Percentiles rank a stretch among this genome's conserved stretches.
phyloP scores from a whole-genome alignment of 2,329 filamentous ascomycete species.

The Rhytidhysteron rufulum region DNA sequence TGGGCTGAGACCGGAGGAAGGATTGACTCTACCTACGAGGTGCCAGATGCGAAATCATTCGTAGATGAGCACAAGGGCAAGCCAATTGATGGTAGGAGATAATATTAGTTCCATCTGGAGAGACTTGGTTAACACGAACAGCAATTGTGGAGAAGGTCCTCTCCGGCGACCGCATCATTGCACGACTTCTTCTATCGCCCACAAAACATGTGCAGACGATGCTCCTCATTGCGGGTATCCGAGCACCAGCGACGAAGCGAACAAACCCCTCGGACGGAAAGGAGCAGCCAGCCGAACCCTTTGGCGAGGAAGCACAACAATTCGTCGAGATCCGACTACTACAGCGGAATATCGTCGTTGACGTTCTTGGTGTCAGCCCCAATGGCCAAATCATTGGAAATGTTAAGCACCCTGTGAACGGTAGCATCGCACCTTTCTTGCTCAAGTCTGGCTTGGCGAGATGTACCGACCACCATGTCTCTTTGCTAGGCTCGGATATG shows the following conservation, averaged over 20 bases:
- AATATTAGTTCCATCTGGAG: not conserved
- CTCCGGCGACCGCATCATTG: conserved; percentile 83
- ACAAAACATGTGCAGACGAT: conserved; percentile 86
- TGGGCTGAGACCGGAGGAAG: conserved; percentile 65
- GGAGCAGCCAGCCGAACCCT: conserved; percentile 81
- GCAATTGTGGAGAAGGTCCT: conserved; percentile 83
- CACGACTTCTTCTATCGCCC: conserved; percentile 74
- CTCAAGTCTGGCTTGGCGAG: conserved; percentile 84
- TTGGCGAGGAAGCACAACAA: conserved; percentile 79
- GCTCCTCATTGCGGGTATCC: conserved; percentile 82
- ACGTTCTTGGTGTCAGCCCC: conserved; percentile 80
- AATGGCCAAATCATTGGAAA: conserved; percentile 89
- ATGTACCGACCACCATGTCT: conserved; percentile 95
- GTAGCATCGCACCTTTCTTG: conserved; percentile 89
- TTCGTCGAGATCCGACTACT: conserved; percentile 85
- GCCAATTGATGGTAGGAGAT: conserved; percentile 63
- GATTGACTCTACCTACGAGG: conserved; percentile 77
- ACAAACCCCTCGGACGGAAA: conserved; percentile 73
- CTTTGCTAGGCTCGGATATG: conserved; percentile 87
- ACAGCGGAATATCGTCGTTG: conserved; percentile 79
- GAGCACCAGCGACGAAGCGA: conserved; percentile 84
- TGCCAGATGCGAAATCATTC: conserved; percentile 71
- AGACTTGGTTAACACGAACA: conserved; percentile 18
- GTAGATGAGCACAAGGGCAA: conserved; percentile 81
- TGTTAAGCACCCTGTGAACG: conserved; percentile 75